Evolutionary conservation across 768 basidiomycete genomes (phyloP).

Genomic region (Lactifluus rugatus): DNA sequence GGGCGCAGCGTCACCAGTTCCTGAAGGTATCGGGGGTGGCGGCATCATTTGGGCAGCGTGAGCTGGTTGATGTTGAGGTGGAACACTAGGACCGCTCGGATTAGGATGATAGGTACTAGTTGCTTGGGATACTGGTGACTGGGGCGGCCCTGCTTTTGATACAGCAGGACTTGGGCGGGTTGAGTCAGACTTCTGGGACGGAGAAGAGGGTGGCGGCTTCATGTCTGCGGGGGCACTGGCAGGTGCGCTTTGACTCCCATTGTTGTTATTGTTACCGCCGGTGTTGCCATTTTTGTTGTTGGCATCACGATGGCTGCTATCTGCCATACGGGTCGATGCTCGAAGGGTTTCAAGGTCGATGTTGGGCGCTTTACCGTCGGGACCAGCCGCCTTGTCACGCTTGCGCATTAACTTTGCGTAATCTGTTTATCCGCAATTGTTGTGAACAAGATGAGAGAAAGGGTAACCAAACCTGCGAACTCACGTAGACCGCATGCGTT

Average conservation of each 20-base stretch:
- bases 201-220: slow-evolving; percentile 8
- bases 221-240: not conserved
- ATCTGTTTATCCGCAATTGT: slow-evolving; percentile 37
- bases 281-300: slow-evolving; percentile 13
- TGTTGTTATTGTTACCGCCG: not conserved
- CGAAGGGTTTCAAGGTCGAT: slow-evolving; percentile 73
- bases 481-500: slow-evolving; percentile 80
- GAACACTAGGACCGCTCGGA: slow-evolving; percentile 9
- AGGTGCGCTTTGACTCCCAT: not conserved
- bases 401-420: slow-evolving; percentile 80
- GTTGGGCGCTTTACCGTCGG: slow-evolving; percentile 42
- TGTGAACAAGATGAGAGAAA: not conserved
- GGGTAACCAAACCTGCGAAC: slow-evolving; percentile 1
- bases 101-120: slow-evolving; percentile 9
- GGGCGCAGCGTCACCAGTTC: not conserved
- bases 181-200: slow-evolving; percentile 10
- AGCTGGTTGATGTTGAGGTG: slow-evolving; percentile 7
- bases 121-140: slow-evolving; percentile 11
- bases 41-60: slow-evolving; percentile 16
- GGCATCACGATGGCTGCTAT: slow-evolving; percentile 13
- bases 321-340: slow-evolving; percentile 33
- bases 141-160: slow-evolving; percentile 14
- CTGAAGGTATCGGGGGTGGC: slow-evolving; percentile 9
- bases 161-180: slow-evolving; percentile 15
- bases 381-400: slow-evolving; percentile 50